These are phyloP conservation scores for Xylariaceae sp. DNA, from an alignment of 2,329 filamentous ascomycete genomes.

Conservation along the genomic window DNA sequence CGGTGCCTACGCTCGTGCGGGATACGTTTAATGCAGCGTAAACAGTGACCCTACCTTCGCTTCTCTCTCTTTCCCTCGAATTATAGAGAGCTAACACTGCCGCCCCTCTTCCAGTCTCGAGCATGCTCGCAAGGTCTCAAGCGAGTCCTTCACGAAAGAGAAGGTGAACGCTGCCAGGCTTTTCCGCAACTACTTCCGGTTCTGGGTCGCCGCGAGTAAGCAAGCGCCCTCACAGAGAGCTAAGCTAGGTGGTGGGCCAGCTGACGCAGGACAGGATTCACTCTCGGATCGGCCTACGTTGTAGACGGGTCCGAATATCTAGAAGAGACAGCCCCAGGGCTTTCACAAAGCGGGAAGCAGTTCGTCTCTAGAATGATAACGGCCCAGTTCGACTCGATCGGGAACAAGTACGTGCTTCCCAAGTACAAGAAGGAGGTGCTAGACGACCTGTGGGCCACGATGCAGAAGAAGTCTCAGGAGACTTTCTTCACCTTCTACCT, in stretches of 20 bases:
- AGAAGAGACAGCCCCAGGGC: conserved; percentile 14
- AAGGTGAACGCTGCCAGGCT: conserved; percentile 31
- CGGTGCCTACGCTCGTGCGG: conserved; percentile 24
- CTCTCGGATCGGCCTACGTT: conserved; percentile 40
- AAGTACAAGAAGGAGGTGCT: conserved; percentile 23
- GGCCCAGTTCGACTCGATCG: conserved; percentile 29
- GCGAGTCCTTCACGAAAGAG: conserved; percentile 8
- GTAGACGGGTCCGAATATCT: conserved; percentile 34
- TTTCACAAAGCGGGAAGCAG: conserved; percentile 27
- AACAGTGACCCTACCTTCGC: too few species aligned
- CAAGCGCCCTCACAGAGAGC: too few species aligned
- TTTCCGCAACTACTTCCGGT: conserved; percentile 36
- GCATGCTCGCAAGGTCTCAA: conserved; percentile 6
- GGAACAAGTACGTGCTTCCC: conserved; percentile 19
- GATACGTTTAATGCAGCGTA: conserved; percentile 28
- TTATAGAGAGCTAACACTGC: conserved; percentile 8
- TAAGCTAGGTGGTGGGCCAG: too few species aligned
- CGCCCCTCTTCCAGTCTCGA: conserved; percentile 4
- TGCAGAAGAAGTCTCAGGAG: conserved; percentile 23
- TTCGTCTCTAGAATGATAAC: conserved; percentile 33
- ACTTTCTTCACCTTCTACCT: conserved; percentile 29
- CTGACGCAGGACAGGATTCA: conserved; percentile 37
- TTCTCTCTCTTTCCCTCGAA: too few species aligned
- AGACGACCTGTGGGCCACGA: conserved; percentile 25
- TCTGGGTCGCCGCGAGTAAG: conserved; percentile 46